Conservation (phyloP, 176 grass and related monocot species). For the Oryza glaberrima region DNA sequence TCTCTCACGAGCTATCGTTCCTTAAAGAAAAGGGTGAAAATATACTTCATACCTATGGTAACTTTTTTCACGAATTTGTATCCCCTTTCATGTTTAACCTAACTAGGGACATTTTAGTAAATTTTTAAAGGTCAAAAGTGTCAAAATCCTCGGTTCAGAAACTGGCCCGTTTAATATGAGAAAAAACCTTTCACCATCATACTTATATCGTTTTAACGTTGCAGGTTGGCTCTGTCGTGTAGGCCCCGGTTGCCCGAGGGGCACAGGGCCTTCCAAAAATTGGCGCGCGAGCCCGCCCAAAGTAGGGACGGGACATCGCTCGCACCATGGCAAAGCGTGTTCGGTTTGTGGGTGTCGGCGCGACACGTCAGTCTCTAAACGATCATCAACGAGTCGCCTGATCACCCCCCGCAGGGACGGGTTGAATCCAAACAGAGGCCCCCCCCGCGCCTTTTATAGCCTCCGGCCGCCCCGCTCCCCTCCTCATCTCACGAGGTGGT, state of each 20-base stretch:
- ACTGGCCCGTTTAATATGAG: too few species aligned
- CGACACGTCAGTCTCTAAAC: slow-evolving; percentile 65
- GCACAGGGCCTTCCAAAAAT: slow-evolving; percentile 65
- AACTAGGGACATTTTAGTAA: too few species aligned
- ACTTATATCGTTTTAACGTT: too few species aligned
- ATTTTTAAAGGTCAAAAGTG: too few species aligned
- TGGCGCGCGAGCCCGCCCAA: slow-evolving; percentile 50
- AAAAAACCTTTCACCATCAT: too few species aligned
- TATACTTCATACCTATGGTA: too few species aligned
- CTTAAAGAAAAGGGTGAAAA: too few species aligned
- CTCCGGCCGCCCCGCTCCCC: accelerated
- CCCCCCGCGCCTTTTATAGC: neutral
- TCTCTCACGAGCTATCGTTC: too few species aligned
- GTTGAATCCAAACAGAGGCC: accelerated
- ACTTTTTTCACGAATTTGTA: too few species aligned
- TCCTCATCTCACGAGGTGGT: neutral
- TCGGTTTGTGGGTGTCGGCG: slow-evolving; percentile 57
- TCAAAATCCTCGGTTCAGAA: too few species aligned
- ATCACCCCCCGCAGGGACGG: slow-evolving; percentile 64
- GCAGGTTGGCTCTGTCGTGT: neutral
- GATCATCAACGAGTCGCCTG: slow-evolving; percentile 71
- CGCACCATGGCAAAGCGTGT: slow-evolving; percentile 47
- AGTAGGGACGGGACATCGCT: slow-evolving; percentile 59
- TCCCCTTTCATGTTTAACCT: too few species aligned
- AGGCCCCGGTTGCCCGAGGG: slow-evolving; percentile 39